These are phyloP conservation scores for Penicillium paradoxum DNA, from an alignment of 495 filamentous ascomycete genomes.

Conservation along the genomic window DNA sequence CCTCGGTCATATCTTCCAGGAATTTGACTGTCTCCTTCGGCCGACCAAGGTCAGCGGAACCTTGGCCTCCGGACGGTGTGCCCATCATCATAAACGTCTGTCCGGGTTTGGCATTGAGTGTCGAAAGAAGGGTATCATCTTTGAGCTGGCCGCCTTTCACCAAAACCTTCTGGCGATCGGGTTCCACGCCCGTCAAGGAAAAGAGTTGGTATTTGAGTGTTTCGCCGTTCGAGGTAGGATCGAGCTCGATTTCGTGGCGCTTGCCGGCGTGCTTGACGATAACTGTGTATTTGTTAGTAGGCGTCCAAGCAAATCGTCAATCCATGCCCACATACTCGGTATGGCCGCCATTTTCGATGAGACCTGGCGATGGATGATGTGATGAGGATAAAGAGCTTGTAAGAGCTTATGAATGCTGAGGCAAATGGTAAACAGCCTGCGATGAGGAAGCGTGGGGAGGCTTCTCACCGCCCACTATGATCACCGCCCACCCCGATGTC, in stretches of 20 bases:
- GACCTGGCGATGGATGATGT: constrained; percentile 8
- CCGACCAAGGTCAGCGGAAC: constrained; percentile 51
- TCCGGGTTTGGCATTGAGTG: constrained; percentile 75
- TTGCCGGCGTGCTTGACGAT: constrained; percentile 93
- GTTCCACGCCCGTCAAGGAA: constrained; percentile 92
- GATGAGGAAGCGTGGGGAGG: constrained; percentile 33
- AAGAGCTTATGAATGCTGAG: constrained; percentile 22
- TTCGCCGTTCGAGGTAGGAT: constrained; percentile 78
- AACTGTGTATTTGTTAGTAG: constrained; percentile 53
- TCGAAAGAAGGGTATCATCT: constrained; percentile 84
- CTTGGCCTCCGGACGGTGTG: constrained; percentile 64
- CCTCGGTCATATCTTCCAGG: constrained; percentile 96
- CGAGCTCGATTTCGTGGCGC: constrained; percentile 88
- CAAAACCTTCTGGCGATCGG: constrained; percentile 91
- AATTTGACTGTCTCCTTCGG: constrained; percentile 85
- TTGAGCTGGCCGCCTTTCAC: constrained; percentile 93
- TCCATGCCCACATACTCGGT: constrained; percentile 45
- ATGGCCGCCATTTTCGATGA: constrained; percentile 53
- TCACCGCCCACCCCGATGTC: constrained; percentile 12
- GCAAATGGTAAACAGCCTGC: constrained; percentile 31
- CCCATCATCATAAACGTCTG: constrained; percentile 97
- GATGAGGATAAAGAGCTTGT: constrained; percentile 11
- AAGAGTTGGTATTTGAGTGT: constrained; percentile 93
- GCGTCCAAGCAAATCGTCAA: background rate
- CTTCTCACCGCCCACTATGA: constrained; percentile 33